These are phyloP conservation scores for Colletotrichum tropicicola DNA, from an alignment of 2,329 filamentous ascomycete genomes.

Conservation along the genomic window DNA sequence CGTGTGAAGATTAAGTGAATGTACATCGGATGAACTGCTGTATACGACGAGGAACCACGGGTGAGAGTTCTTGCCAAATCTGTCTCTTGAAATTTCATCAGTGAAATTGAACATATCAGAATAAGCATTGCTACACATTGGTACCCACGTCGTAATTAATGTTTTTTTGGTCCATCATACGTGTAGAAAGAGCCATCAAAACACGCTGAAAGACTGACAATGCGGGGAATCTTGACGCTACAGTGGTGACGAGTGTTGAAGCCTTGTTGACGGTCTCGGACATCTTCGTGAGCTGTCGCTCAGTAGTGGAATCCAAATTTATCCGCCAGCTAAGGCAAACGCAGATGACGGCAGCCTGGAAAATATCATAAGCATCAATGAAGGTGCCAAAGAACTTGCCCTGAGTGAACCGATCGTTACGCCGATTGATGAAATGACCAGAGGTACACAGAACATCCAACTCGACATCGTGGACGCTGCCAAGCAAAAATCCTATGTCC, in stretches of 20 bases:
- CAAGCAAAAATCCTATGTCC: background rate
- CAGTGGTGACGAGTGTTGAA: slow-evolving; percentile 3
- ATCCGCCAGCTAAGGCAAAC: background rate
- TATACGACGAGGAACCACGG: background rate
- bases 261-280: slow-evolving; percentile 13
- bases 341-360: slow-evolving; percentile 16
- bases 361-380: slow-evolving; percentile 21
- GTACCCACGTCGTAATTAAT: background rate
- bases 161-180: background rate
- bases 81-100: background rate
- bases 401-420: background rate
- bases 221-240: slow-evolving; percentile 13
- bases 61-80: background rate
- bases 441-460: background rate
- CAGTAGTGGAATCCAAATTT: background rate
- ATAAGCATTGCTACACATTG: too few relatives aligned
- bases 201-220: slow-evolving; percentile 15
- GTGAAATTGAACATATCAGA: background rate
- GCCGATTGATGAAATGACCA: background rate
- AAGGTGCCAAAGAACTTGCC: slow-evolving; percentile 1
- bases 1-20: background rate
- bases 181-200: slow-evolving; percentile 4
- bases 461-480: slow-evolving; percentile 10
- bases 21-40: slow-evolving; percentile 16
- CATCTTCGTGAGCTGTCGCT: background rate